phyloP scores from a whole-genome alignment of 805 yeast genomes.

The Monosporozyma solicola region DNA sequence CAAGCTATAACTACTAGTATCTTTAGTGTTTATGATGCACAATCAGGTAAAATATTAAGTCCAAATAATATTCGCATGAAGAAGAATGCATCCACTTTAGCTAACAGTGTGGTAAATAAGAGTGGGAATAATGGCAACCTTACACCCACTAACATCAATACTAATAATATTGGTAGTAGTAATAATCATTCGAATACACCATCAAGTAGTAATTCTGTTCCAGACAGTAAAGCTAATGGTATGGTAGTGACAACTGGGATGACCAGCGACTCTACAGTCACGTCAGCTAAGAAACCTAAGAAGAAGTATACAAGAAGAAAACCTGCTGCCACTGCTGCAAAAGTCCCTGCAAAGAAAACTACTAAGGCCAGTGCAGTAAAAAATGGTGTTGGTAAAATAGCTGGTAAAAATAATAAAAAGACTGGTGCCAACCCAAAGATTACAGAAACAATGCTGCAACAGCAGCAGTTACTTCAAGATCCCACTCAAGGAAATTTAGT shows the following conservation, averaged over 20 bases:
- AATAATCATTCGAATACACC: conserved; percentile 1
- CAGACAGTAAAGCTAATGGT: conserved; percentile 1
- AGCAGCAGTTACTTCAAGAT: not conserved
- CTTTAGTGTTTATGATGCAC: conserved; percentile 20
- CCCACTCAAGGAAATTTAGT: not conserved
- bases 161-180: not conserved
- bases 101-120: not conserved
- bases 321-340: not conserved
- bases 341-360: not conserved
- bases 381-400: not conserved
- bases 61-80: conserved; percentile 9
- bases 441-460: not conserved
- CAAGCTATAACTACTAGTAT: conserved; percentile 20
- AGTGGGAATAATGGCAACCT: not conserved
- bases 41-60: conserved; percentile 21
- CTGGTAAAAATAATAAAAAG: conserved; percentile 1
- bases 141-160: not conserved
- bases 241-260: conserved; percentile 2
- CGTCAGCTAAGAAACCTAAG: conserved; percentile 8
- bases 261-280: conserved; percentile 1
- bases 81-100: not conserved
- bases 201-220: not conserved
- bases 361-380: not conserved
- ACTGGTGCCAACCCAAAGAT: conserved; percentile 3
- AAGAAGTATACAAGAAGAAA: conserved; percentile 8